A percentile compares a stretch with the other conserved stretches of the same genome.
Conservation (phyloP, 108 stramenopile genomes). For the Conticribra weissflogii region DNA sequence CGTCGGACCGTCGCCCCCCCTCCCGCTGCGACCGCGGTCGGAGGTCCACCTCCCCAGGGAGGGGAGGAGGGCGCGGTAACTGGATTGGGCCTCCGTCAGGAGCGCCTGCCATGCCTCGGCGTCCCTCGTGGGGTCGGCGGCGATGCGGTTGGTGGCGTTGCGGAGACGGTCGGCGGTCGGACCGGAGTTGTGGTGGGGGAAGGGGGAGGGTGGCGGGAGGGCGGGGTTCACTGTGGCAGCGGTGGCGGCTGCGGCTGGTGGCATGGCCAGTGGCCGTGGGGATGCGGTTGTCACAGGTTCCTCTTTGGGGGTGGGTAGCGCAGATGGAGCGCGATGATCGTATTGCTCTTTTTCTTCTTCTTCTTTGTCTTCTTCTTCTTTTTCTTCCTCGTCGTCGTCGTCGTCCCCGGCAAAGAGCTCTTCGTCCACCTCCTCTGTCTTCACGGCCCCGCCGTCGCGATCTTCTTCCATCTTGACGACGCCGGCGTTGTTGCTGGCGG, state of each 20-base stretch:
- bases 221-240: conserved; percentile 10
- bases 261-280: background rate
- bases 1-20: too few relatives aligned
- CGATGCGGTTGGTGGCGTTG: conserved; percentile 79
- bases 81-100: conserved; percentile 70
- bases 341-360: too few relatives aligned
- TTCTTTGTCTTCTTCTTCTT: background rate
- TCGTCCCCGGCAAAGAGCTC: background rate
- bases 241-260: conserved; percentile 1
- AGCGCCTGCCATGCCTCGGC: conserved; percentile 88
- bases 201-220: conserved; percentile 59
- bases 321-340: too few relatives aligned
- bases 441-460: background rate
- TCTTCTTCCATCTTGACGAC: background rate
- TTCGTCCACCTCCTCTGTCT: background rate
- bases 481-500: conserved; percentile 3
- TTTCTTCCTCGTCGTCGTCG: conserved; percentile 2
- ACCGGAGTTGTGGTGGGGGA: conserved; percentile 77
- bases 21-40: too few relatives aligned
- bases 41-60: background rate
- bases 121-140: conserved; percentile 61
- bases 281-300: too few relatives aligned
- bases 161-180: conserved; percentile 78
- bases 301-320: too few relatives aligned
- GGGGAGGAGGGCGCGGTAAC: conserved; percentile 54